A percentile compares a stretch with the other conserved stretches of the same genome.
These are phyloP conservation scores for Flaveria bidentis DNA, from an alignment of 129 eudicot genomes.

Conservation along the genomic window DNA sequence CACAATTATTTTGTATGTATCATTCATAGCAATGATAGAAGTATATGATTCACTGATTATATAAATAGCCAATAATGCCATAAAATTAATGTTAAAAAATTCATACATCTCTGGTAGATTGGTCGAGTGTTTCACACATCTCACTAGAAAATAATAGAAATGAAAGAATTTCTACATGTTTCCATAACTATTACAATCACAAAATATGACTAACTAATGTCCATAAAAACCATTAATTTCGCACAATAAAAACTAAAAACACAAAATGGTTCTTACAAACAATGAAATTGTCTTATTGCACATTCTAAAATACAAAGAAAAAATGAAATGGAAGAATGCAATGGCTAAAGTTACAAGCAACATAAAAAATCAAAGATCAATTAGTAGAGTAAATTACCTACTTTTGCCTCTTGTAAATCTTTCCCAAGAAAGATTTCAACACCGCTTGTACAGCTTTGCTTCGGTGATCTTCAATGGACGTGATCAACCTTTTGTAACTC, in stretches of 20 bases:
- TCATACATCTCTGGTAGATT: too few species aligned
- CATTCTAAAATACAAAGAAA: constrained; percentile 9
- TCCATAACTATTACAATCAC: neutral
- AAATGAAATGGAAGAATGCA: constrained; percentile 19
- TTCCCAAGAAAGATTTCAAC: constrained; percentile 73
- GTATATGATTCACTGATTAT: too few species aligned
- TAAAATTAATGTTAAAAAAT: too few species aligned
- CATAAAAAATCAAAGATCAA: constrained; percentile 10
- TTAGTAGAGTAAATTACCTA: constrained; percentile 10
- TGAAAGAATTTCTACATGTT: neutral
- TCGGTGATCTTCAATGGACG: constrained; percentile 69
- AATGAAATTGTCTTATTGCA: constrained; percentile 22
- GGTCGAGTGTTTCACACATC: too few species aligned
- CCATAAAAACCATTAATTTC: neutral
- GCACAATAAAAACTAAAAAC: neutral
- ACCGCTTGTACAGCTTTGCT: constrained; percentile 78
- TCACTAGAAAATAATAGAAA: neutral
- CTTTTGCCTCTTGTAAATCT: constrained; percentile 88
- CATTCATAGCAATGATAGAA: too few species aligned
- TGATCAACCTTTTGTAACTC: constrained; percentile 62
- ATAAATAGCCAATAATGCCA: too few species aligned
- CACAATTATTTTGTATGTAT: too few species aligned
- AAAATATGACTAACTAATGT: neutral
- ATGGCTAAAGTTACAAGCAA: constrained; percentile 28
- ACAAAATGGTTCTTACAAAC: neutral